A percentile compares a stretch with the other conserved stretches of the same genome.
Evolutionary conservation across 192 early-diverging fungal genomes (phyloP).

Genomic region (Bifiguratus adelaidae): DNA sequence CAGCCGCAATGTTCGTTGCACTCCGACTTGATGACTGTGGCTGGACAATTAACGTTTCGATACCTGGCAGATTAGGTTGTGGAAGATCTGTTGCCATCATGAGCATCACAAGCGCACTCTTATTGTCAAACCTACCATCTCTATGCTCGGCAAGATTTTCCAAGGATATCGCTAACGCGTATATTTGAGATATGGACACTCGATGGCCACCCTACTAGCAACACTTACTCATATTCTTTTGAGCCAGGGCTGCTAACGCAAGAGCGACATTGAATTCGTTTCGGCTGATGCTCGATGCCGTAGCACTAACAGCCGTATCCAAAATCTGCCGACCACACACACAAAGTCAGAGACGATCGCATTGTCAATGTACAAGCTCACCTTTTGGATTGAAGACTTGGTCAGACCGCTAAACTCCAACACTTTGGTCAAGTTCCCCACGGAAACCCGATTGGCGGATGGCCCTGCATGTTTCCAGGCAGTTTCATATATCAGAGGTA

Average conservation of each 20-base stretch:
- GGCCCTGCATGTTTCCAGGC: slow-evolving; percentile 33
- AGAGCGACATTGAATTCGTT: slow-evolving; percentile 65
- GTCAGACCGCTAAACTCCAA: slow-evolving; percentile 23
- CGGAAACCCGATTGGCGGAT: slow-evolving; percentile 23
- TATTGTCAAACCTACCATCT: slow-evolving; percentile 45
- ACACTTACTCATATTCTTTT: slow-evolving; percentile 62
- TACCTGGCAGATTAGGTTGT: slow-evolving; percentile 39
- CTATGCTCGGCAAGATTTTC: slow-evolving; percentile 52
- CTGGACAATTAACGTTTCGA: slow-evolving; percentile 35
- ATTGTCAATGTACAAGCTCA: slow-evolving; percentile 1
- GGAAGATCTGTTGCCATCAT: slow-evolving; percentile 46
- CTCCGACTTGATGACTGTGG: slow-evolving; percentile 4
- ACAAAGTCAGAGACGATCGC: neutral
- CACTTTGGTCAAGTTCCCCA: slow-evolving; percentile 29
- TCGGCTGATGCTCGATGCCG: slow-evolving; percentile 31
- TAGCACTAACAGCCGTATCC: slow-evolving; percentile 31
- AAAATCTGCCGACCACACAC: slow-evolving; percentile 23
- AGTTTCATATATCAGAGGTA: slow-evolving; percentile 33
- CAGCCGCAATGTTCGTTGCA: neutral
- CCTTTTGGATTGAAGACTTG: slow-evolving; percentile 31
- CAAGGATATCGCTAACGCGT: slow-evolving; percentile 45
- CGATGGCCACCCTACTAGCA: neutral
- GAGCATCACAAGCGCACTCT: too few relatives aligned
- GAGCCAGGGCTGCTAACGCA: slow-evolving; percentile 59
- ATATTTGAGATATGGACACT: neutral